Conservation (phyloP, 495 filamentous ascomycete species). For the Aspergillus incahuasiensis region DNA sequence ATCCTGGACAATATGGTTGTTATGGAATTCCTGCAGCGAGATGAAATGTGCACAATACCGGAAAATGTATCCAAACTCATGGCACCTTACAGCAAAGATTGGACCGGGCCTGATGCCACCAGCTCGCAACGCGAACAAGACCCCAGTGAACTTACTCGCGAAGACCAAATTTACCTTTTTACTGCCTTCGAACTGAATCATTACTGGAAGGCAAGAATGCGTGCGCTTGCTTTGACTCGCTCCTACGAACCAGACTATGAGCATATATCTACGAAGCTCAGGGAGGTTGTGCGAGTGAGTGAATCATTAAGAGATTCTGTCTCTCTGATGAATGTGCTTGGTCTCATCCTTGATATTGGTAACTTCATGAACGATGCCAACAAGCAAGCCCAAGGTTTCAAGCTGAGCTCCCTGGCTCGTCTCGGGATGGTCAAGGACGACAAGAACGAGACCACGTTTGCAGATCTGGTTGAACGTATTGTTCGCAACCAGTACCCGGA, state of each 20-base stretch:
- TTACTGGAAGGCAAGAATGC: slow-evolving; percentile 97
- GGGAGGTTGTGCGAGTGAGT: slow-evolving; percentile 75
- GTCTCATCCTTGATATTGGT: slow-evolving; percentile 92
- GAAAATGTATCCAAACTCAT: slow-evolving; percentile 88
- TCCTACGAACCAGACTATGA: slow-evolving; percentile 89
- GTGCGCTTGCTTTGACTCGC: slow-evolving; percentile 79
- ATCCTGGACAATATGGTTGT: slow-evolving; percentile 90
- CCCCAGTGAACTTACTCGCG: slow-evolving; percentile 79
- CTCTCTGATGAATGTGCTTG: slow-evolving; percentile 89
- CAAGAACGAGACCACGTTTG: slow-evolving; percentile 95
- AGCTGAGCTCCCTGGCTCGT: slow-evolving; percentile 88
- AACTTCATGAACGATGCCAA: slow-evolving; percentile 99
- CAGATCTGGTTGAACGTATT: slow-evolving; percentile 95
- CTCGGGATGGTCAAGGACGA: slow-evolving; percentile 98
- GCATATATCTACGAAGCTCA: slow-evolving; percentile 75
- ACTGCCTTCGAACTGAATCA: slow-evolving; percentile 95
- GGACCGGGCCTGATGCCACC: slow-evolving; percentile 83
- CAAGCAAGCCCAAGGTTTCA: slow-evolving; percentile 97
- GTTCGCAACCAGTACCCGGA: slow-evolving; percentile 94
- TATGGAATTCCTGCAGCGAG: slow-evolving; percentile 93
- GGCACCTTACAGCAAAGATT: slow-evolving; percentile 93
- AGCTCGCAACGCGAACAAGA: slow-evolving; percentile 80
- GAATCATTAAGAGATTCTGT: slow-evolving; percentile 89
- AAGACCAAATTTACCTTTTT: slow-evolving; percentile 91
- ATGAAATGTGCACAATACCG: slow-evolving; percentile 85